phyloP scores from a whole-genome alignment of 345 rosid genomes.

The Reutealis trisperma region DNA sequence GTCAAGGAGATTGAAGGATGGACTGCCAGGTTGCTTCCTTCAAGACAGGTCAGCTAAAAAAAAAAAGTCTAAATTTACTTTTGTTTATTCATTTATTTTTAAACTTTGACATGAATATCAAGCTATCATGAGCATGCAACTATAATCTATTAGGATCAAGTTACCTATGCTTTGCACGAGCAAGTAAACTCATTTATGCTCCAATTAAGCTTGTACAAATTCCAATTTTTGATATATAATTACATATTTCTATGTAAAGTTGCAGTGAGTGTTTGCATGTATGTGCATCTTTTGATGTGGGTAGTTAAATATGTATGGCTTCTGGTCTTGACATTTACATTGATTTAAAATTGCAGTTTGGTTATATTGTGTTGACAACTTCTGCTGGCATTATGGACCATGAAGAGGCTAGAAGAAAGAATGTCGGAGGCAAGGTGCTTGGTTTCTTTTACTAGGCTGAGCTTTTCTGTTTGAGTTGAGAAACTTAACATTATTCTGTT shows the following conservation, averaged over 20 bases:
- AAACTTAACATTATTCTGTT: background rate
- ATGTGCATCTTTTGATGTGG: background rate
- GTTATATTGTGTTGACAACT: conserved; percentile 37
- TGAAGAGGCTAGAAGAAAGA: conserved; percentile 39
- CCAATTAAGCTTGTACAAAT: background rate
- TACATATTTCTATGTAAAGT: background rate
- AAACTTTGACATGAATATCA: background rate
- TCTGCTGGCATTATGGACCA: conserved; percentile 41
- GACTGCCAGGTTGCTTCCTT: conserved; percentile 39
- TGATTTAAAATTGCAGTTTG: conserved; percentile 26
- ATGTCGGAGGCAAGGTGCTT: conserved; percentile 39
- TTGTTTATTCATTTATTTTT: too few species aligned
- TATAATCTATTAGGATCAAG: background rate
- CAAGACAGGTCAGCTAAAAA: conserved; percentile 29
- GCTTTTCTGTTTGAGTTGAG: background rate
- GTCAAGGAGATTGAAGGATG: conserved; percentile 39
- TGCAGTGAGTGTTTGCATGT: too few species aligned
- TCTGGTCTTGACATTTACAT: background rate
- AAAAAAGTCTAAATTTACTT: background rate
- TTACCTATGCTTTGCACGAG: background rate
- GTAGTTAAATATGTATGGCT: background rate
- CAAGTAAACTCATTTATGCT: background rate
- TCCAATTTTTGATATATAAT: background rate
- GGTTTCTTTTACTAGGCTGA: conserved; percentile 33
- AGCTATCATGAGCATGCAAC: background rate